phyloP scores from a whole-genome alignment of 352 stramenopile genomes.

The Phytopythium oedochilum region DNA sequence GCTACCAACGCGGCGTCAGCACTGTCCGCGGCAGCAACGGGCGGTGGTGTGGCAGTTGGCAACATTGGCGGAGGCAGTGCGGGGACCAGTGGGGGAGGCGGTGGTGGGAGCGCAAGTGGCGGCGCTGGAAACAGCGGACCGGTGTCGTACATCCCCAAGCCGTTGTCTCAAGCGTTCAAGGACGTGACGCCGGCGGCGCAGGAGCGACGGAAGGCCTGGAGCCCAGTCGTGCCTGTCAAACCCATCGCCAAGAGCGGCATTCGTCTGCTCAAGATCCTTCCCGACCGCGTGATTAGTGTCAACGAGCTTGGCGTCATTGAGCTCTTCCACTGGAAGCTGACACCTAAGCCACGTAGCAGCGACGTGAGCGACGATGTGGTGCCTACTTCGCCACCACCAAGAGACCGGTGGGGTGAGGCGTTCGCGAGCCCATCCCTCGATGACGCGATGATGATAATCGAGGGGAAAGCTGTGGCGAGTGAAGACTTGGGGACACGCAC shows the following conservation, averaged over 20 bases:
- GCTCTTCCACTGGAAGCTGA: slow-evolving; percentile 79
- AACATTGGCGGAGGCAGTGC: not conserved
- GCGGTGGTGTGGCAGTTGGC: not conserved
- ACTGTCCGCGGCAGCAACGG: not conserved
- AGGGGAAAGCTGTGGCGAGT: not conserved
- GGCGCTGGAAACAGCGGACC: slow-evolving; percentile 2
- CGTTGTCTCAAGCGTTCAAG: slow-evolving; percentile 63
- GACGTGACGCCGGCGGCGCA: slow-evolving; percentile 46
- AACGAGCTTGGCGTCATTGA: slow-evolving; percentile 86
- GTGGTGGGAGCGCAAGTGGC: not conserved
- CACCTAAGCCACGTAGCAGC: slow-evolving; percentile 33
- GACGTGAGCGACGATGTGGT: not conserved
- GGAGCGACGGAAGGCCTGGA: slow-evolving; percentile 57
- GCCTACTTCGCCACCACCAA: not conserved
- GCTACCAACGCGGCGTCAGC: not conserved
- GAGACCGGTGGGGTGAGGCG: slow-evolving; percentile 2
- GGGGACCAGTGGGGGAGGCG: not conserved
- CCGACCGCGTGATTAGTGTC: slow-evolving; percentile 72
- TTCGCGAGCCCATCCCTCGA: not conserved
- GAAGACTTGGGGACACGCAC: not conserved
- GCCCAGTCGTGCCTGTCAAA: slow-evolving; percentile 49
- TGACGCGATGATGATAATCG: not conserved
- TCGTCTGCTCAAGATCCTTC: slow-evolving; percentile 63
- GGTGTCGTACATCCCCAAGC: slow-evolving; percentile 30
- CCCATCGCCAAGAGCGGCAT: slow-evolving; percentile 52